Conservation (phyloP, 1,284 basidiomycete genomes). For the Moesziomyces sp. region DNA sequence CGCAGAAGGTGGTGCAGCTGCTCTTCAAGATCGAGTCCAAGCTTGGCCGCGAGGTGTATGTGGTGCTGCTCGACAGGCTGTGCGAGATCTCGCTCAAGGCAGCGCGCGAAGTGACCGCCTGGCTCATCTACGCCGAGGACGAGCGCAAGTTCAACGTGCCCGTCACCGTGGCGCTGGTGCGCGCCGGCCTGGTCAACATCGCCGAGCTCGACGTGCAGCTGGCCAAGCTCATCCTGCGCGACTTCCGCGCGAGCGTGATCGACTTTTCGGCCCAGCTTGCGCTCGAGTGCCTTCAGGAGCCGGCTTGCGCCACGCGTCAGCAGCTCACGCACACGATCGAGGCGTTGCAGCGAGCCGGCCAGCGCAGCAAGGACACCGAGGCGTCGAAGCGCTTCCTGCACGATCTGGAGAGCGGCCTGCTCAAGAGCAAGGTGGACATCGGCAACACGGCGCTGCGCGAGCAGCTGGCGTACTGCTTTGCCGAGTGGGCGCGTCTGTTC, state of each 20-base stretch:
- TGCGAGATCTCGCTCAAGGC: slow-evolving; percentile 91
- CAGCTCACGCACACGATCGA: slow-evolving; percentile 87
- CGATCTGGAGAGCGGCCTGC: slow-evolving; percentile 72
- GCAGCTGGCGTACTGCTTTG: slow-evolving; percentile 73
- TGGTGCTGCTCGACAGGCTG: slow-evolving; percentile 85
- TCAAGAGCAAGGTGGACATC: slow-evolving; percentile 65
- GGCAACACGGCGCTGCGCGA: slow-evolving; percentile 69
- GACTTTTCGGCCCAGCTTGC: slow-evolving; percentile 86
- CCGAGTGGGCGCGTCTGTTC: slow-evolving; percentile 93
- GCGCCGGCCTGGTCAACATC: slow-evolving; percentile 82
- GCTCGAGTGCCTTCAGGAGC: slow-evolving; percentile 83
- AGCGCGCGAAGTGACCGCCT: slow-evolving; percentile 94
- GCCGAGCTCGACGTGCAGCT: slow-evolving; percentile 88
- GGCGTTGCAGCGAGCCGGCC: slow-evolving; percentile 74
- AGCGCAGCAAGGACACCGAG: slow-evolving; percentile 80
- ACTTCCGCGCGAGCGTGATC: slow-evolving; percentile 81
- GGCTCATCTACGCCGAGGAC: slow-evolving; percentile 96
- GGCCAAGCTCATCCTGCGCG: slow-evolving; percentile 81
- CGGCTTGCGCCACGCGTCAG: slow-evolving; percentile 77
- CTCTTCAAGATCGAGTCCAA: slow-evolving; percentile 62
- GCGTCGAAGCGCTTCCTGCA: slow-evolving; percentile 75
- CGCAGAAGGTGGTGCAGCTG: slow-evolving; percentile 85
- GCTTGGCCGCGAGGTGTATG: slow-evolving; percentile 73
- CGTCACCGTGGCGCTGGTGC: slow-evolving; percentile 88
- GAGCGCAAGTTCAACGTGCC: slow-evolving; percentile 92